Evolutionary conservation across 1,139 yeast genomes (phyloP).

Genomic region (Ashbya aceris): DNA sequence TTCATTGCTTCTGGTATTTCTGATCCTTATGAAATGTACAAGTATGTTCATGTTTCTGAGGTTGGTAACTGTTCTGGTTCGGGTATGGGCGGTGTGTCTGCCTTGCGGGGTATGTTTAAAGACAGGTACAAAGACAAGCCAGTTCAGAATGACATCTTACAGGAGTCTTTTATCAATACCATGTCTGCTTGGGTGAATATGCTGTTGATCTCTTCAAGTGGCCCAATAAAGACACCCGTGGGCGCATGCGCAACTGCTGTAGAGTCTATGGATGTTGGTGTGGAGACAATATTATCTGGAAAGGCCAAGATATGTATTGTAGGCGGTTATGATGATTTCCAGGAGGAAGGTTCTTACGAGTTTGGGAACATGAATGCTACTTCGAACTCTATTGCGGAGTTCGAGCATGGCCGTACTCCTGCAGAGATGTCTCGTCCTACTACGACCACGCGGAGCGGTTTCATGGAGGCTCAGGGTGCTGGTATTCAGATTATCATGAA

Average conservation of each 20-base stretch:
- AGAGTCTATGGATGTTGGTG: conserved; percentile 93
- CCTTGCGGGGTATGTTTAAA: conserved; percentile 94
- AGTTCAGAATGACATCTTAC: conserved; percentile 92
- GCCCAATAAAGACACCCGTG: conserved; percentile 98
- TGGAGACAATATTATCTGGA: conserved; percentile 83
- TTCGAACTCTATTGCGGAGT: conserved; percentile 76
- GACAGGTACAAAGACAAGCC: conserved; percentile 88
- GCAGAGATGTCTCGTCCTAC: conserved; percentile 98
- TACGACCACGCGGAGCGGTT: conserved; percentile 91
- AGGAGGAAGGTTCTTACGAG: conserved; percentile 96
- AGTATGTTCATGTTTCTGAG: conserved; percentile 95
- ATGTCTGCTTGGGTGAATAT: conserved; percentile 99
- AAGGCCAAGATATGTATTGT: conserved; percentile 94
- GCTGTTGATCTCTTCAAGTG: conserved; percentile 94
- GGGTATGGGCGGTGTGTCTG: conserved; percentile 99
- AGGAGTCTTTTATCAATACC: conserved; percentile 96
- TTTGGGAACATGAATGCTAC: conserved; percentile 99
- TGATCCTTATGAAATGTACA: conserved; percentile 96
- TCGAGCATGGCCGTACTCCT: conserved; percentile 95
- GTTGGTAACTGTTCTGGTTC: conserved; percentile 99
- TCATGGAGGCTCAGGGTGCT: conserved; percentile 99
- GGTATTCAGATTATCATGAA: conserved; percentile 97
- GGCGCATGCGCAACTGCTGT: conserved; percentile 99
- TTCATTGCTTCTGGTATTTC: conserved; percentile 88
- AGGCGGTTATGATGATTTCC: conserved; percentile 99